Conservation (phyloP, 2,329 filamentous ascomycete genomes). For the Furcasterigmium furcatum region DNA sequence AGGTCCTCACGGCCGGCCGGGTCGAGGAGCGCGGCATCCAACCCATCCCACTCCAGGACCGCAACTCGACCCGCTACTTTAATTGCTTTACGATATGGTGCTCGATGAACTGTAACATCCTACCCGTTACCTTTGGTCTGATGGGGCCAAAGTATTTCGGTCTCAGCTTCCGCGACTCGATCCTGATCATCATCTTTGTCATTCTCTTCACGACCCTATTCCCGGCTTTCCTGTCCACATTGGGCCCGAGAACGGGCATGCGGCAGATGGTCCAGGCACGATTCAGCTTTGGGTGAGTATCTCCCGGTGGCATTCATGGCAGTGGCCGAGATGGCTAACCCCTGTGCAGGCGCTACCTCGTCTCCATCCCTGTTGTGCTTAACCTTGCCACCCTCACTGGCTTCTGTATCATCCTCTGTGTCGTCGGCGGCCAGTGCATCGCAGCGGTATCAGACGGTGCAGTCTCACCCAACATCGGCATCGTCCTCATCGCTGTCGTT, state of each 20-base stretch:
- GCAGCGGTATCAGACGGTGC: constrained; percentile 46
- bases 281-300: constrained; percentile 57
- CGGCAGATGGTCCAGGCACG: constrained; percentile 64
- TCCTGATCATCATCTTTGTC: constrained; percentile 63
- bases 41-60: constrained; percentile 37
- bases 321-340: constrained; percentile 4
- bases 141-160: constrained; percentile 54
- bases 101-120: constrained; percentile 44
- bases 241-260: constrained; percentile 61
- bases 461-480: constrained; percentile 52
- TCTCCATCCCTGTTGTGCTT: constrained; percentile 56
- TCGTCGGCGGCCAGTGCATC: constrained; percentile 58
- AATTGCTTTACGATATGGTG: constrained; percentile 47
- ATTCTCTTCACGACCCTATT: constrained; percentile 49
- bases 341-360: constrained; percentile 47
- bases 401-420: constrained; percentile 60
- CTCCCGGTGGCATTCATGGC: neutral
- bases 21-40: constrained; percentile 41
- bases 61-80: constrained; percentile 34
- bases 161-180: constrained; percentile 51
- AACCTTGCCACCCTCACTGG: constrained; percentile 61
- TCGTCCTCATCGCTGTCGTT: constrained; percentile 56
- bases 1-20: constrained; percentile 13
- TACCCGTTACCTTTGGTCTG: constrained; percentile 60
- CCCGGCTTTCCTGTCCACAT: constrained; percentile 53